Evolutionary conservation across 2,329 filamentous ascomycete species (phyloP), one percentile per base, ranked within the genome.

Genomic region (Amphichorda felina): DNA sequence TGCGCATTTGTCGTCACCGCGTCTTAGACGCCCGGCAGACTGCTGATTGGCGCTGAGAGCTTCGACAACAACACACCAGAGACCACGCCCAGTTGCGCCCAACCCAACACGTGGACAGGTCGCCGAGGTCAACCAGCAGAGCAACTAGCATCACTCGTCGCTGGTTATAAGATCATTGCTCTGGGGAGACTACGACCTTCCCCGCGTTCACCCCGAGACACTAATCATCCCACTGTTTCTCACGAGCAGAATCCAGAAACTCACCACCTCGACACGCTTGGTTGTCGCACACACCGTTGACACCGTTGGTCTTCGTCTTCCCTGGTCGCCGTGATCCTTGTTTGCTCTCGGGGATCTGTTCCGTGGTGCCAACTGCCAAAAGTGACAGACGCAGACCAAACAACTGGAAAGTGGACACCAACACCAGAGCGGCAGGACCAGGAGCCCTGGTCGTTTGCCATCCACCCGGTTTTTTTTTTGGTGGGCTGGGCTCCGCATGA

Each of bases 91-190:
- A 34, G 19, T 34, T 13, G 22, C 33, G 33, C 33, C 33, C 33
- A 34, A 34, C 33, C 22, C 33, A n/a, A 34, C 33, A 34, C 33
- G 33, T 34, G 33, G 33, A 34, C 27, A 7, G 27, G 6, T 6
- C 7, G 5, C 13, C 27, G 15, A 29, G 27, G 27, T 7, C 13
- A n/a, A 13, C 6, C 13, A 26, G 24, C 27, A 10, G 21, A 24
- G 21, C 6, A 24, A 24, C 21, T 6, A 10, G 21, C n/a, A n/a
- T n/a, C n/a, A n/a, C n/a, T 24, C 21, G 21, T 24, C 21, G 15
- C 29, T 30, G 21, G 21, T 24, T 24, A 24, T 24, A 24, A 24
- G 21, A 24, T 10, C 21, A 24, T 10, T 24, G 21, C 10, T 24
- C 14, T 30, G 14, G 5, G 14, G 11, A 18, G 14, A 8, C 14